Percentiles rank a stretch among this genome's conserved stretches.
Conservation (phyloP, 2,329 filamentous ascomycete species). For the Stagonosporopsis tanaceti region DNA sequence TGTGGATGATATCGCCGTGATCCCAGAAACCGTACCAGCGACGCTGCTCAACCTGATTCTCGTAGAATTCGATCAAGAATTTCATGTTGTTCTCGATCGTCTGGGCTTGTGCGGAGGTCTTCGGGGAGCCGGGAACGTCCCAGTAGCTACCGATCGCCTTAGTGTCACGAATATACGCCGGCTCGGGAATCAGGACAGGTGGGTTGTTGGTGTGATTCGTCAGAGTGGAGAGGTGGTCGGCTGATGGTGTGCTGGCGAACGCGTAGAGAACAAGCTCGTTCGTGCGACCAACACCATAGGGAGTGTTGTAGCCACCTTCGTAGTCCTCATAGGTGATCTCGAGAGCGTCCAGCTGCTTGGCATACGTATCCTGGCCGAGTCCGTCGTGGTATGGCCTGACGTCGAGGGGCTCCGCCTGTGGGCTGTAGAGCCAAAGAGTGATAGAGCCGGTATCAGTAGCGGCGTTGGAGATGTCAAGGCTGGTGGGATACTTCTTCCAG, state of each 20-base stretch:
- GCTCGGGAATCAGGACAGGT: conserved; percentile 59
- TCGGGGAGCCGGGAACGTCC: conserved; percentile 53
- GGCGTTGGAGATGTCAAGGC: conserved; percentile 63
- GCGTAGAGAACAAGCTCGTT: conserved; percentile 64
- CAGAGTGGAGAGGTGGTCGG: conserved; percentile 56
- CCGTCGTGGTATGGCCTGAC: conserved; percentile 66
- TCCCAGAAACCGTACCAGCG: conserved; percentile 71
- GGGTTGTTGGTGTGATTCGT: conserved; percentile 60
- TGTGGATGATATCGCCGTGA: conserved; percentile 69
- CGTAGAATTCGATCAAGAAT: conserved; percentile 65
- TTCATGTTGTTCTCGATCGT: conserved; percentile 62
- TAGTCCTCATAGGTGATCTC: conserved; percentile 72
- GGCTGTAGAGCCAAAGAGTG: conserved; percentile 69
- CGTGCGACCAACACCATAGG: conserved; percentile 66
- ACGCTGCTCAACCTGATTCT: conserved; percentile 63
- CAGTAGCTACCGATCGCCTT: conserved; percentile 65
- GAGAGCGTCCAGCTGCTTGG: conserved; percentile 66
- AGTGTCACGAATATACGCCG: conserved; percentile 60
- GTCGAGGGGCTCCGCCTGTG: conserved; percentile 64
- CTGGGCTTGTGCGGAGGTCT: conserved; percentile 35
- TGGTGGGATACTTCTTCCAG: conserved; percentile 69
- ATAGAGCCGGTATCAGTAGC: conserved; percentile 60
- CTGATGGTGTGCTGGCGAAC: conserved; percentile 62
- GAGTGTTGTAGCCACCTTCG: conserved; percentile 63
- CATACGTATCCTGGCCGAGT: conserved; percentile 63